Evolutionary conservation across 2,329 filamentous ascomycete genomes (phyloP).

Genomic region (Colletotrichum higginsianum): DNA sequence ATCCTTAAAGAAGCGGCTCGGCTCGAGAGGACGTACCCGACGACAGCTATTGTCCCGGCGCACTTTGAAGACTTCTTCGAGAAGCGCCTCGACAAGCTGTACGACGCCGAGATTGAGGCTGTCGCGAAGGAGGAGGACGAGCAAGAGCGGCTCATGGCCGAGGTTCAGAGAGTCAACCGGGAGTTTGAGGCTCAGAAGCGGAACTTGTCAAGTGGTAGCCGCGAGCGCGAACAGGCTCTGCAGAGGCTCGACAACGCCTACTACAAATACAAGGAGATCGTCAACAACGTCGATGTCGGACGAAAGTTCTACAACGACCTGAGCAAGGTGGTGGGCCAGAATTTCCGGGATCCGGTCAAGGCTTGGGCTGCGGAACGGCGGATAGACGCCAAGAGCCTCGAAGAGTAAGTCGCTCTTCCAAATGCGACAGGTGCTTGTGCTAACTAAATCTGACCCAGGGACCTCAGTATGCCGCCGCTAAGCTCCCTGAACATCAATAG

Average conservation of each 20-base stretch:
- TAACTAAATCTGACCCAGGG: conserved; percentile 52
- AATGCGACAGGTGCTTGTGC: conserved; percentile 33
- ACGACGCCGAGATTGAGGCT: conserved; percentile 82
- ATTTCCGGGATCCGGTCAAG: conserved; percentile 84
- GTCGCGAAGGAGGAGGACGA: conserved; percentile 81
- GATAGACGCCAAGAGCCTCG: conserved; percentile 83
- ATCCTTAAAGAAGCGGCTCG: conserved; percentile 87
- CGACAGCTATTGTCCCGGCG: conserved; percentile 85
- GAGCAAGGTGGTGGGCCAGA: conserved; percentile 83
- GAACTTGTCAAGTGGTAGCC: conserved; percentile 73
- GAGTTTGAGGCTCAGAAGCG: conserved; percentile 82
- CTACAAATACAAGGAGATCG: conserved; percentile 95
- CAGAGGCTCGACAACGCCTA: conserved; percentile 93
- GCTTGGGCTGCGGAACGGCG: conserved; percentile 86
- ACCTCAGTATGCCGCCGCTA: conserved; percentile 67
- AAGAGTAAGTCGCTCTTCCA: conserved; percentile 71
- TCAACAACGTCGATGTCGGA: conserved; percentile 90
- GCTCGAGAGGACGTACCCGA: conserved; percentile 88
- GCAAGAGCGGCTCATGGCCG: conserved; percentile 79
- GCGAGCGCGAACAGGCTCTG: conserved; percentile 86
- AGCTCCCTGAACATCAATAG: conserved; percentile 59
- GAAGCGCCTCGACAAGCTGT: conserved; percentile 79
- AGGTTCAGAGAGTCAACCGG: conserved; percentile 82
- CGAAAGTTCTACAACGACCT: conserved; percentile 98
- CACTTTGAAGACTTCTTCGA: conserved; percentile 96